Conservation (phyloP, 31 red algal species). For the Porphyra umbilicalis region DNA sequence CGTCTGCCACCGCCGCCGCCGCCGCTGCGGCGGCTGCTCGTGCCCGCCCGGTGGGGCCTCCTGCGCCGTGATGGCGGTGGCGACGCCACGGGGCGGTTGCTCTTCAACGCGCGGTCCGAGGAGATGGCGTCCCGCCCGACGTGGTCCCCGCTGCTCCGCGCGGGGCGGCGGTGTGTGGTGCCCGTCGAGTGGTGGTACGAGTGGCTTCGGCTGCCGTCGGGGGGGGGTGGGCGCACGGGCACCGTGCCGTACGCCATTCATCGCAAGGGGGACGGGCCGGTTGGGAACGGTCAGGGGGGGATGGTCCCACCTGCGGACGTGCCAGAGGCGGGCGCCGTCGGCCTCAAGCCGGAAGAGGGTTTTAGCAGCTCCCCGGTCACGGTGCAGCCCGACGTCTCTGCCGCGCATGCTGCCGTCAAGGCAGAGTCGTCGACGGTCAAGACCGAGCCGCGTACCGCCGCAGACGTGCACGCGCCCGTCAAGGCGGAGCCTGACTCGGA, state of each 20-base stretch:
- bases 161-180: background rate
- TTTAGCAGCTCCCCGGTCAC: too few species aligned
- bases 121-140: background rate
- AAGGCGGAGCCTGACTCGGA: background rate
- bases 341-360: background rate
- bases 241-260: too few species aligned
- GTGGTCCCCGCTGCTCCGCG: background rate
- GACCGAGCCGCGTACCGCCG: background rate
- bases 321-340: too few species aligned
- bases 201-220: background rate
- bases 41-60: background rate
- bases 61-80: background rate
- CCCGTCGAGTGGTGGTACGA: constrained; percentile 1
- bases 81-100: background rate
- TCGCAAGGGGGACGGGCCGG: too few species aligned
- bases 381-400: too few species aligned
- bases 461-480: too few species aligned
- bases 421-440: background rate
- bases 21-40: background rate
- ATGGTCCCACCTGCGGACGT: too few species aligned
- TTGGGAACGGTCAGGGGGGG: background rate
- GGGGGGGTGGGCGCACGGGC: background rate
- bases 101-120: constrained; percentile 1
- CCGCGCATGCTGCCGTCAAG: too few species aligned
- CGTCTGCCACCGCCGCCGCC: background rate